Evolutionary conservation across 768 basidiomycete species (phyloP), one percentile per base, ranked within the genome.

Genomic region (Gloeopeniophorella convolvens): DNA sequence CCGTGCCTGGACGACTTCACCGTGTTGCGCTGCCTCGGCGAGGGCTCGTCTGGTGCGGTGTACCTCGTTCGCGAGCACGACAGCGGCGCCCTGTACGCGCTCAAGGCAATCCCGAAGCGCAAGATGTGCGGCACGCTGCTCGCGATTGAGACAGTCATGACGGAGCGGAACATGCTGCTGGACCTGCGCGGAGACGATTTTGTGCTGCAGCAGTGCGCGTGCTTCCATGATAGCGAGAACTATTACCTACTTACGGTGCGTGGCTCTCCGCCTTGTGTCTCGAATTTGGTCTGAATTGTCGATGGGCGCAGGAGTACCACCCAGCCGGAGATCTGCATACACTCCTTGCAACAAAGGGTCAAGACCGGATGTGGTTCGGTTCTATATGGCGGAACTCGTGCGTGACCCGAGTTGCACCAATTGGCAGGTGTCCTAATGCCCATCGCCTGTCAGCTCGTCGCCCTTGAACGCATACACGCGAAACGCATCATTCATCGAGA

Each of bases 331-430:
- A 55, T 33, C 50, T 55, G 28, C 54, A 51, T 21, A 32, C 32
- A 9, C 10, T 9, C 50, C 3, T 35, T 51, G 20, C 21, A 45
- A 35, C 30, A 48, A 48, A 24, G 52, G 54, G 15, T 52, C 54
- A 3, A 33, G 31, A 26, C 15, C 1, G 30, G 20, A 35, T 24
- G 50, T 37, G 5, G 48, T 51, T 40, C 50, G 42, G 36, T 55
- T 55, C 50, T 55, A 51, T 37, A 51, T 51, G 50, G 54, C 54
- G 16, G 54, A 55, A 28, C 32, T 55, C 16, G 54, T 55, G 31
- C 30, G 52, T 31, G 10, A 23, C 9, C 24, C 11, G 9, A n/a
- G n/a, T n/a, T n/a, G n/a, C n/a, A n/a, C n/a, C n/a, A n/a, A n/a
- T n/a, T n/a, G n/a, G n/a, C 20, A 15, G 12, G 3, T 42, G 42